Base-by-base conservation (phyloP, 1,139 yeast species). In the Yamadazyma oceani region DNA sequence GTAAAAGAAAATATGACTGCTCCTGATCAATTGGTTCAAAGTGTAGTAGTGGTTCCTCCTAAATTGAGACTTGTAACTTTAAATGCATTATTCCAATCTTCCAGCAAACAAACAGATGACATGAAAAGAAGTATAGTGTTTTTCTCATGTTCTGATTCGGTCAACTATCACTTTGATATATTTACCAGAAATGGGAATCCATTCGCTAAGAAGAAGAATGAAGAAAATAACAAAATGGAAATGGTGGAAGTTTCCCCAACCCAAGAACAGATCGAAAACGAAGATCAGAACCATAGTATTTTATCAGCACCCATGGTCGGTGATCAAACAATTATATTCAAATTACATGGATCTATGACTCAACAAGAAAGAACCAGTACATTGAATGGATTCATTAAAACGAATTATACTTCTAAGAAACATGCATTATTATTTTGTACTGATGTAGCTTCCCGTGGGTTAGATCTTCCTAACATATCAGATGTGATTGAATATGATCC, bases 91-190 rank as follows among this genome's bases (percentile, higher is more conserved):
- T 65, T 92, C 42, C 77, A 75, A 53, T 67, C 72, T 21, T 60
- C 80, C 9, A 68, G 78, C 2, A 51, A 49, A 12, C 46, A 50
- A 2, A 47, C 52, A 12, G 32, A 46, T 5, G 57, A 51, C 10
- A 53, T 62, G 4, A 57, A 61, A 2, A 77, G 88, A 52, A 80
- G 92, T 1, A 83, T 92, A 57, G 90, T 94, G 0, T 92, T 92
- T 59, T 76, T 89, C 48, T 85, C 96, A 7, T 92, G 98, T 64
- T 82, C 97, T 0, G 97, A 92, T 55, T 85, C 96, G 11, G 97
- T 94, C 16, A 89, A 92, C 50, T 92, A 85, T 65, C 97, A 92
- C 62, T 88, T 81, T 58, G 77, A 79, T 35, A 83, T 80, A 0
- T 81, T 90, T 50, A 74, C 94, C 3, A 60, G 80, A 41, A 66